phyloP scores from a whole-genome alignment of 805 yeast species.

The Ogataea nakhonphanomensis region DNA sequence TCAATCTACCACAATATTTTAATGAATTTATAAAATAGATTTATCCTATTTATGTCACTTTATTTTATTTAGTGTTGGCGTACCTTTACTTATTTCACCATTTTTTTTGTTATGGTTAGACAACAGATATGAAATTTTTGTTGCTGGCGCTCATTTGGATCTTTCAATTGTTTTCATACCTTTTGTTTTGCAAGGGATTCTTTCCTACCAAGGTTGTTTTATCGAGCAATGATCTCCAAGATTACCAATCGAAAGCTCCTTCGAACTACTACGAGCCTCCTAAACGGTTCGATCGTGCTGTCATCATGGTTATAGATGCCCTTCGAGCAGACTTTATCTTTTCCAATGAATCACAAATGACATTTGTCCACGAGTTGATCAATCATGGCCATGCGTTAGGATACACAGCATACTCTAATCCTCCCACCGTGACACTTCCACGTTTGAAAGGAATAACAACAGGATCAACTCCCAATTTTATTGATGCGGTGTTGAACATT shows the following conservation, averaged over 20 bases:
- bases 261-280: slow-evolving; percentile 26
- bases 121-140: slow-evolving; percentile 13
- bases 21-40: background rate
- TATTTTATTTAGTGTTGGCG: background rate
- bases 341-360: slow-evolving; percentile 61
- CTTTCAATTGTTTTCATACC: slow-evolving; percentile 50
- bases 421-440: slow-evolving; percentile 96
- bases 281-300: slow-evolving; percentile 60
- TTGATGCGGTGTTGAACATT: slow-evolving; percentile 90
- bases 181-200: slow-evolving; percentile 75
- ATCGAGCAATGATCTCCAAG: slow-evolving; percentile 50
- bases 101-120: slow-evolving; percentile 1
- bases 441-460: slow-evolving; percentile 90
- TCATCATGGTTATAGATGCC: slow-evolving; percentile 90
- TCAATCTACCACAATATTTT: no score
- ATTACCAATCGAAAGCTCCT: slow-evolving; percentile 31
- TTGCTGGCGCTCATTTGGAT: slow-evolving; percentile 20
- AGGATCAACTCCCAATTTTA: slow-evolving; percentile 89
- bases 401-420: slow-evolving; percentile 86
- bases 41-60: background rate
- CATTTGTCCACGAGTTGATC: slow-evolving; percentile 60
- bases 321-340: slow-evolving; percentile 84
- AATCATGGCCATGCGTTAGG: slow-evolving; percentile 73
- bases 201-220: slow-evolving; percentile 85
- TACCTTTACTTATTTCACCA: no score